Evolutionary conservation across 2,329 filamentous ascomycete species (phyloP).

Genomic region (Pseudogymnoascus sp.): DNA sequence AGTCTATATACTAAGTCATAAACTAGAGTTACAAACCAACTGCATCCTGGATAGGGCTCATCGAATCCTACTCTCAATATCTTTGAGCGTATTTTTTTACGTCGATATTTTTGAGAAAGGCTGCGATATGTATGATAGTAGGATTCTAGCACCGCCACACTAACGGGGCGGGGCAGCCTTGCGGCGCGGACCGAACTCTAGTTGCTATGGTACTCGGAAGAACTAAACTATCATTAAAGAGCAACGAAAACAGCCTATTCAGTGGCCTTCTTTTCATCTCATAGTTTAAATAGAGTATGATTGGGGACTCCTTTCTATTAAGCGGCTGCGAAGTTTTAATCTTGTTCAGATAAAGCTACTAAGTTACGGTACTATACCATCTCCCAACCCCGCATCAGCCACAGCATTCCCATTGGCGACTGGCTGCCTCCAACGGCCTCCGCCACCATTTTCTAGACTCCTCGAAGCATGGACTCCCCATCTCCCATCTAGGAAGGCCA

Average conservation of each 20-base stretch:
- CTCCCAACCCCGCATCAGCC: not conserved
- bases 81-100: not conserved
- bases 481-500: not conserved
- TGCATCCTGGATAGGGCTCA: not conserved
- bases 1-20: not conserved
- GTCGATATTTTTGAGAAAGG: not conserved
- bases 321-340: too few relatives aligned
- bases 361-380: not conserved
- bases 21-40: not conserved
- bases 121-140: not conserved
- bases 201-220: not conserved
- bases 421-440: not conserved
- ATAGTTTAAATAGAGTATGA: not conserved
- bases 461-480: not conserved
- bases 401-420: not conserved
- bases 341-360: not conserved
- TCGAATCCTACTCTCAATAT: not conserved
- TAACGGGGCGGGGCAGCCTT: not conserved
- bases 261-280: not conserved
- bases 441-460: not conserved
- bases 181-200: not conserved
- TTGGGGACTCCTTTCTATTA: not conserved
- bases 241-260: too few relatives aligned
- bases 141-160: not conserved
- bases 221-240: not conserved